A percentile compares a stretch with the other conserved stretches of the same genome.
phyloP scores from a whole-genome alignment of 805 yeast species.

The Allodekkera sacchari region DNA sequence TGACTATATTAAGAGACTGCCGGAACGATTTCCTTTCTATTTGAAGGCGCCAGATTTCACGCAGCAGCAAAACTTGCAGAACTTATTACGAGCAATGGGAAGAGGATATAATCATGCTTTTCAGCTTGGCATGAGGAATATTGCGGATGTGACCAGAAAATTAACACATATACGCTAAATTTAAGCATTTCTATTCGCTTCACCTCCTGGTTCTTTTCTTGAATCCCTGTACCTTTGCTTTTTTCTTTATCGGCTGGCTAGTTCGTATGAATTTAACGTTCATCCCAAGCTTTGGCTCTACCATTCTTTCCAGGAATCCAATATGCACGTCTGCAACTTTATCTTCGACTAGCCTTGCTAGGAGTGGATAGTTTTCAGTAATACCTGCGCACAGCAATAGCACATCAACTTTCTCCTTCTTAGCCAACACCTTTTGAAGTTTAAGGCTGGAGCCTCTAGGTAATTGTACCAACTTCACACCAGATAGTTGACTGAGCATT shows the following conservation, averaged over 20 bases:
- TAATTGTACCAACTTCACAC: constrained; percentile 51
- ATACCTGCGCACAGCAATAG: constrained; percentile 12
- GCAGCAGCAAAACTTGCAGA: no score
- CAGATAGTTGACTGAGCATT: constrained; percentile 39
- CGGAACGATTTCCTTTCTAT: no score
- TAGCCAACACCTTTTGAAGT: constrained; percentile 12
- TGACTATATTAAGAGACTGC: no score
- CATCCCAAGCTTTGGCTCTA: constrained; percentile 11
- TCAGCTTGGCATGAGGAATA: no score
- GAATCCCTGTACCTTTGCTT: constrained; percentile 16
- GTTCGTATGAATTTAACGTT: constrained; percentile 36
- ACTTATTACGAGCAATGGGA: no score
- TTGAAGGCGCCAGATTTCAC: no score
- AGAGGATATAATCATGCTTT: no score
- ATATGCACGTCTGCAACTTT: constrained; percentile 17
- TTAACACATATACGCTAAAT: no score
- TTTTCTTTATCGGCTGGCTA: constrained; percentile 33
- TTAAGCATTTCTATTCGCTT: no score
- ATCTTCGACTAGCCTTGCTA: constrained; percentile 10
- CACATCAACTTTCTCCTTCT: constrained; percentile 10
- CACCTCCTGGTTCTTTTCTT: no score
- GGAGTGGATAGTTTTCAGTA: constrained; percentile 6
- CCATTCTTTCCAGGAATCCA: constrained; percentile 15
- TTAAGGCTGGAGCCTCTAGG: constrained; percentile 36
- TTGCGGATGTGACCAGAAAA: no score